Evolutionary conservation across 139 green algal species (phyloP), one percentile per base, ranked within the genome.

Genomic region (Chlorella sorokiniana): DNA sequence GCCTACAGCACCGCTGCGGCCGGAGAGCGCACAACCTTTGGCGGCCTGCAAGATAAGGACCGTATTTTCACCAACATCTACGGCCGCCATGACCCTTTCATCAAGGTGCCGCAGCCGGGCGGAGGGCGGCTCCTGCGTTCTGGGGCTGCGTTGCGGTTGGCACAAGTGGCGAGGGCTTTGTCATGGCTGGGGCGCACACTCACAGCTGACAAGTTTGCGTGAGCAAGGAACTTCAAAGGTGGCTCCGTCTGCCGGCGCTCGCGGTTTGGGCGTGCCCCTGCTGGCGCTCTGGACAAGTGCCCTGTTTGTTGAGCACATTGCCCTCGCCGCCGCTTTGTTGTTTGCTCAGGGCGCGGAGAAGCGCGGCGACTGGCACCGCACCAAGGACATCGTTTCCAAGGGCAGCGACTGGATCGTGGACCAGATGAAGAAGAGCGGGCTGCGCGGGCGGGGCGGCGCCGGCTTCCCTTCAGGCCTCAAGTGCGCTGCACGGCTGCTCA

Each of bases 11-110:
- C 72, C 31, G 78, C 69, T 20, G 56, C 41, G 41, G 33, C 76
- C 22, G 72, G 42, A 22, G 80, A 84, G 70, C 65, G 45, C 25
- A 84, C 80, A 8, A n/a, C n/a, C 2, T 84, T 79, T 11, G 96
- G 96, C 1, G 89, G 88, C 16, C 90, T 99, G 9, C 91, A 92
- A 59, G 96, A 99, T 69, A 87, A 98, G 62, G 96, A 99, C 89
- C 88, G 96, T 45, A 99, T 99, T 42, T 99, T 99, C 84, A 97
- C 93, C 35, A 99, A 99, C 87, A 90, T 99, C 37, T 99, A 99
- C 81, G 93, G 95, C 10, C 86, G 89, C 51, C 92, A 96, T 69
- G 96, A 98, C 76, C 88, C 89, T 2, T 96, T 94, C 79, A 90
- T 99, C 52, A 95, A 98, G 92, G 93, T 69, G 73, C 52, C 33